Evolutionary conservation across 441 rosid species (phyloP), one percentile per base, ranked within the genome.

Genomic region (Hura crepitans): DNA sequence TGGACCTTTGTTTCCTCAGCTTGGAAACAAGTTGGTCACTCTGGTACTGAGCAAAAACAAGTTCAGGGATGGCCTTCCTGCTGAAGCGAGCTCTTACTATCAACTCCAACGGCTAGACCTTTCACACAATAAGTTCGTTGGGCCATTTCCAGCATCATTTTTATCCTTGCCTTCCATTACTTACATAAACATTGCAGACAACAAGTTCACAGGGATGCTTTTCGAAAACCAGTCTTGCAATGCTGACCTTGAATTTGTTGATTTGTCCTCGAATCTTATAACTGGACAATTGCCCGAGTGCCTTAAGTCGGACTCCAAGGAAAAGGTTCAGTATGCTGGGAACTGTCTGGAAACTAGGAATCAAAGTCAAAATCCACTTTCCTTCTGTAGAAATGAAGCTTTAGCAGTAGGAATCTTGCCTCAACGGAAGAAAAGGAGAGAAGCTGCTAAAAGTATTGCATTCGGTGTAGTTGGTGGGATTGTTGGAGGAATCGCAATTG

Each of bases 381-480:
- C 89, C 56, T 83, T 87, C 37, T 95, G 99, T 80, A 84, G 75
- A 49, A 95, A 90, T 66, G 91, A 88, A 81, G 97, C 99, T 70
- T 85, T 95, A 42, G 97, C 99, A 50, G 99, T 92, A 39, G 99
- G 97, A 68, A 77, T 87, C 72, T 27, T 95, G 69, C 91, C 92
- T 25, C 81, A 66, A 75, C 72, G 49, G 71, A 86, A 81, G 77
- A 80, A 75, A 74, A 69, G 17, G 59, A 75, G 75, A 43, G 77
- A 68, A 59, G 59, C 68, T 53, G 75, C 84, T 13, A 84, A 78
- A 66, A 73, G 80, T 64, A 70, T 90, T 80, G 83, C 82, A 54
- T 58, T 84, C 60, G 83, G 91, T 11, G 75, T 87, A 74, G 75
- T 75, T 10, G 96, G 88, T 73, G 89, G 91, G 66, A 72, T 87